Evolutionary conservation across 805 yeast genomes (phyloP).

Genomic region (Teunomyces panamensis): DNA sequence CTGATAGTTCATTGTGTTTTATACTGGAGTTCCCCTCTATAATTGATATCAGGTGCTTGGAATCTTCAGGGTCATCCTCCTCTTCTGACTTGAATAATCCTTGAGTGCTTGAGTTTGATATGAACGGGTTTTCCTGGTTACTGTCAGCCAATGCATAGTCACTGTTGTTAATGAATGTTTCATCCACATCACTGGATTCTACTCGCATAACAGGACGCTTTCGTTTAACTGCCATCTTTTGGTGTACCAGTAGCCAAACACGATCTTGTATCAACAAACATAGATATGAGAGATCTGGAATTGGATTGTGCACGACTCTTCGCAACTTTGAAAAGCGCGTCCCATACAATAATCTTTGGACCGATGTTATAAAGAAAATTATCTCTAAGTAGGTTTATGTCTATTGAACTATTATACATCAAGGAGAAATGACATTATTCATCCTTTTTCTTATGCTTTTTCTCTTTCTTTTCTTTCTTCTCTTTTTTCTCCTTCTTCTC

Average conservation of each 20-base stretch:
- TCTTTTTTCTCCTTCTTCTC: slow-evolving; percentile 24
- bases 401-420: slow-evolving; percentile 4
- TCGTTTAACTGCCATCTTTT: slow-evolving; percentile 10
- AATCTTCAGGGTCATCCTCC: not conserved
- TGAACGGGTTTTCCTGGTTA: slow-evolving; percentile 6
- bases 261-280: not conserved
- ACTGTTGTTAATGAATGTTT: slow-evolving; percentile 40
- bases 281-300: not conserved
- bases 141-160: slow-evolving; percentile 20
- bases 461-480: slow-evolving; percentile 25
- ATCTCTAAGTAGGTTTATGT: not conserved
- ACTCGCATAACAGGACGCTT: slow-evolving; percentile 10
- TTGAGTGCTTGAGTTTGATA: not conserved
- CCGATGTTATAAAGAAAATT: too few species aligned
- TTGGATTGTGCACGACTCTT: not conserved
- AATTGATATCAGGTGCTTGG: not conserved
- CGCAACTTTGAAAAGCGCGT: too few species aligned
- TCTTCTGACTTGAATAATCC: slow-evolving; percentile 2
- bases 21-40: not conserved
- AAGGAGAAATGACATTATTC: slow-evolving; percentile 1
- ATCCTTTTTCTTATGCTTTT: slow-evolving; percentile 17
- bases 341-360: not conserved
- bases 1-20: not conserved
- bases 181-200: slow-evolving; percentile 19
- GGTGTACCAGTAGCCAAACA: not conserved